Percentiles rank a stretch among this genome's conserved stretches.
phyloP scores from a whole-genome alignment of 2,329 filamentous ascomycete genomes.

The Monosporascus ibericus region DNA sequence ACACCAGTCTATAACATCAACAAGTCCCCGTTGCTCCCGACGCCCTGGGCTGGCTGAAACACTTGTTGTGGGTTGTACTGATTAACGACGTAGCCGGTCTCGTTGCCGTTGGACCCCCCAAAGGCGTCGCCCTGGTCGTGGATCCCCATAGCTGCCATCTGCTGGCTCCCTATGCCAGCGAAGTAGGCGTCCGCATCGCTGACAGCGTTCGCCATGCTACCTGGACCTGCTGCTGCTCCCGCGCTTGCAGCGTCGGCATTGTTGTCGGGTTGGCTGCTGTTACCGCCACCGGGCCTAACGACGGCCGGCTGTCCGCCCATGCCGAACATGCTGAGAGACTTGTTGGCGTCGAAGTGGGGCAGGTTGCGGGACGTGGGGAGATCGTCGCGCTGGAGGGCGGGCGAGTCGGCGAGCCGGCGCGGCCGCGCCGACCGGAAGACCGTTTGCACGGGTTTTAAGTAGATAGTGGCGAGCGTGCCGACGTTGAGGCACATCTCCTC shows the following conservation, averaged over 20 bases:
- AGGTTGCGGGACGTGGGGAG: constrained; percentile 52
- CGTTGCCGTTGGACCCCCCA: constrained; percentile 49
- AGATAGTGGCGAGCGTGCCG: constrained; percentile 92
- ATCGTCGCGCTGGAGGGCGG: constrained; percentile 72
- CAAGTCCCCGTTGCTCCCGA: constrained; percentile 64
- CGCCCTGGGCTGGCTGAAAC: constrained; percentile 62
- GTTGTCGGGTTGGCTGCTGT: constrained; percentile 14
- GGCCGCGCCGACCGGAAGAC: constrained; percentile 89
- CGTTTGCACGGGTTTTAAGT: constrained; percentile 94
- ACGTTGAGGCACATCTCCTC: constrained; percentile 98
- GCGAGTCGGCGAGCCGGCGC: constrained; percentile 71
- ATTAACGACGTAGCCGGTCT: constrained; percentile 66
- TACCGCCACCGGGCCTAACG: constrained; percentile 31
- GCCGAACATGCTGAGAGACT: constrained; percentile 55
- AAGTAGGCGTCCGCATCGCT: constrained; percentile 89
- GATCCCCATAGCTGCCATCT: constrained; percentile 67
- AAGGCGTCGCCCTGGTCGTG: constrained; percentile 60
- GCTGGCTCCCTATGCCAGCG: constrained; percentile 65
- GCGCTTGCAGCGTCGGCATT: constrained; percentile 10
- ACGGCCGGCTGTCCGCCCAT: constrained; percentile 46
- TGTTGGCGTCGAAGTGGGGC: constrained; percentile 45
- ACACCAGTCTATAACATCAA: constrained; percentile 48
- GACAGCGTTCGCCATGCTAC: constrained; percentile 59
- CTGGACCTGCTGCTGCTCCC: constrained; percentile 11
- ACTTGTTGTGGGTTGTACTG: constrained; percentile 74